Conservation (phyloP, 768 basidiomycete genomes). For the Termitomyces sp. region DNA sequence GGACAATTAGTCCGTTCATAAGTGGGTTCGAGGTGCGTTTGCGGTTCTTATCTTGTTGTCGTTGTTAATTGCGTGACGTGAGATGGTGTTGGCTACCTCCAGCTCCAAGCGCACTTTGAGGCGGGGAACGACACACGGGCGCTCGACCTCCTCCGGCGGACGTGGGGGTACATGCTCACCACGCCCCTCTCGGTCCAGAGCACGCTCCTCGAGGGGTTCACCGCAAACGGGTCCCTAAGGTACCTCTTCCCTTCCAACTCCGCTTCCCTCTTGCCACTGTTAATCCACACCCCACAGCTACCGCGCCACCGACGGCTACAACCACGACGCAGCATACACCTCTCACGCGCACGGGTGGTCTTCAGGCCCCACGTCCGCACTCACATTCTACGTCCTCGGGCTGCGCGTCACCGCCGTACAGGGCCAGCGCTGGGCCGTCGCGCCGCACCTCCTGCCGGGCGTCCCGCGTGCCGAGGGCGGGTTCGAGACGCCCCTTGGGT, state of each 20-base stretch:
- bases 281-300: constrained; percentile 33
- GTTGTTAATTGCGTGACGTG: too few species aligned
- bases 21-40: constrained; percentile 49
- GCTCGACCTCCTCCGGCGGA: constrained; percentile 45
- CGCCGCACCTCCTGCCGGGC: constrained; percentile 26
- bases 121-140: constrained; percentile 46
- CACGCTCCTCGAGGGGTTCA: constrained; percentile 54
- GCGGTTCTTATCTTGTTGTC: too few species aligned
- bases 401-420: constrained; percentile 41
- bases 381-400: constrained; percentile 55
- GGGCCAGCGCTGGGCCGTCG: constrained; percentile 42
- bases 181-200: constrained; percentile 51
- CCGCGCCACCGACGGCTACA: constrained; percentile 48
- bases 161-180: constrained; percentile 59
- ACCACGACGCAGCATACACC: constrained; percentile 52
- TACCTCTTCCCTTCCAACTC: constrained; percentile 10
- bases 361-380: constrained; percentile 49
- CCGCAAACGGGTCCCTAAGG: constrained; percentile 51
- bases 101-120: constrained; percentile 57
- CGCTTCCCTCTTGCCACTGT: too few species aligned
- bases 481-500: constrained; percentile 47
- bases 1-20: constrained; percentile 57
- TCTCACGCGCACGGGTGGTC: constrained; percentile 61
- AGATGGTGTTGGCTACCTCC: too few species aligned
- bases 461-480: constrained; percentile 36